Evolutionary conservation across 192 early-diverging fungal genomes (phyloP), one percentile per base, ranked within the genome.

Genomic region (Pilaira anomala): DNA sequence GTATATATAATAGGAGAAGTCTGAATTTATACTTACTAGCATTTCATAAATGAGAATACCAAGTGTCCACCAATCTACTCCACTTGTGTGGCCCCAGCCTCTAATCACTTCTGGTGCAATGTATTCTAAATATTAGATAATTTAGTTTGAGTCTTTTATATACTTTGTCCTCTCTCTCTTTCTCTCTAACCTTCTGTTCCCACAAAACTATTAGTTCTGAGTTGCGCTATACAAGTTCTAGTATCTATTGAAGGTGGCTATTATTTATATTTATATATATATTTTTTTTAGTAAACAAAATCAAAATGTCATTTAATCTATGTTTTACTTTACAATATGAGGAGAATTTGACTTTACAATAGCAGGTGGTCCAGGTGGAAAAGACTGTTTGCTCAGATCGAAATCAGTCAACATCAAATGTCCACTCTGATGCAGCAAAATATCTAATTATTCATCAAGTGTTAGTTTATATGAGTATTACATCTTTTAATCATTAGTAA

Each of bases 401-500:
- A 98, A 98, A 75, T 98, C 97, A 9, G 93, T 91, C 61, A 98
- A 81, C 94, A 95, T 97, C 65, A 98, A 94, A 76, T 98, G 97
- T 13, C 97, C 97, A 25, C 85, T 93, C 46, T 91, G 85, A 68
- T 96, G 94, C 55, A 98, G 74, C 36, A 98, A 79, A 62, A 96
- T 97, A 63, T 92, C 76, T 79, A 57, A 21, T 18, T 45, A 57
- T 8, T 19, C 6, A 33, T 16, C 40, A 49, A n/a, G n/a, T 40
- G 24, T 42, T 44, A 18, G 1, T 18, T 18, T 30, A 29, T 30
- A 13, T 18, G 18, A 13, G 5, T 21, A 51, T 6, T 13, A 19
- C 19, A 25, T 36, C 18, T n/a, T 28, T 18, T 28, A 33, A 12
- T 30, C 5, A 19, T 18, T 24, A 22, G 18, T 24, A 29, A 21